Evolutionary conservation across 1,284 basidiomycete species (phyloP), one percentile per base, ranked within the genome.

Genomic region (Neotropicomus parvogracilis): DNA sequence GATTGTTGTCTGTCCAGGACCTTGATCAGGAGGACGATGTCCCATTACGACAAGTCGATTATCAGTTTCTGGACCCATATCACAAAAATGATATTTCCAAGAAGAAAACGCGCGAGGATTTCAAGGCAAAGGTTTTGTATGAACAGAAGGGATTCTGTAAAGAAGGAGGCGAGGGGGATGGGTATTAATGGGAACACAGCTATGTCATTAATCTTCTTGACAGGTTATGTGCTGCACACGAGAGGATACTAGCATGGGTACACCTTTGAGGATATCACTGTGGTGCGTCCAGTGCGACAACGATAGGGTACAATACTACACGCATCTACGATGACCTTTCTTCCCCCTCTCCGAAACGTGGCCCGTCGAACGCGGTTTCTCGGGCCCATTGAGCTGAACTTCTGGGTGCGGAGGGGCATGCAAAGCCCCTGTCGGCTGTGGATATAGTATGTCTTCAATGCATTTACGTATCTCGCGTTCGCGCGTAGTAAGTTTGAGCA

Each of bases 11-110:
- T 41, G 37, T 29, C 5, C 65, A 97, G 94, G 94, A 97, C 66
- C 79, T 97, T 54, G 93, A 97, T 69, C 78, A 80, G 58, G 94
- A 97, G 71, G 94, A 97, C 64, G 87, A 91, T 39, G 74, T 95
- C 13, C 88, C 88, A 13, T 72, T 95, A 54, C 77, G 78, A 56
- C 83, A 85, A 65, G 84, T 90, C 26, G 82, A 88, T 31, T 84
- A 85, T 70, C 74, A 81, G 46, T 69, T 77, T 36, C 72, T 95
- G 47, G 78, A 87, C 51, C 77, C 79, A 29, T 80, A 85, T 62
- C 85, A 93, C 63, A 81, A 81, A 59, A 76, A 80, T 45, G 88
- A 91, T 44, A 75, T 79, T 42, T 82, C 81, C 37, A 65, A 65
- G 41, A 89, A 85, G 72, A 89, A 86, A 62, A 69, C 71, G 40